Conservation (phyloP, 2,329 filamentous ascomycete genomes). For the Teratosphaeria epicoccoides region DNA sequence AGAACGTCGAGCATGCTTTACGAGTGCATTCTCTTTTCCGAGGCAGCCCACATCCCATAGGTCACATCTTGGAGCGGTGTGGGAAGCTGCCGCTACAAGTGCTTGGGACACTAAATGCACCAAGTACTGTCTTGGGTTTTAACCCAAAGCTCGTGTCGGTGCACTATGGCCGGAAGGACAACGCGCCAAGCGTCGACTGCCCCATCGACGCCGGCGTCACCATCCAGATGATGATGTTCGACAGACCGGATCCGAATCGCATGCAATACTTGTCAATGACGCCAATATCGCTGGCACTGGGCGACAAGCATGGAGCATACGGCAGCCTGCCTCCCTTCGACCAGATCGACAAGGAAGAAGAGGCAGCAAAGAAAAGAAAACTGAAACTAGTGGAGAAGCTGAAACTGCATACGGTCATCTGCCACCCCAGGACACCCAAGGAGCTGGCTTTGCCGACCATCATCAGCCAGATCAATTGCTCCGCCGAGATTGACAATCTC, state of each 20-base stretch:
- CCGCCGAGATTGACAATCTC: conserved; percentile 74
- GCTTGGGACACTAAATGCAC: conserved; percentile 67
- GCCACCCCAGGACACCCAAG: conserved; percentile 65
- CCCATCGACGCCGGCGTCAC: conserved; percentile 53
- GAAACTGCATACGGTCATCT: conserved; percentile 73
- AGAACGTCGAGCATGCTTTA: conserved; percentile 78
- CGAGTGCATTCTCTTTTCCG: conserved; percentile 74
- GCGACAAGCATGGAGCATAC: conserved; percentile 49
- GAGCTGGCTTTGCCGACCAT: conserved; percentile 72
- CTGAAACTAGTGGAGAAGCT: conserved; percentile 71
- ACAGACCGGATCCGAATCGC: conserved; percentile 68
- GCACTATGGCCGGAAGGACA: conserved; percentile 40
- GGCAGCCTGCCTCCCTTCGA: conserved; percentile 33
- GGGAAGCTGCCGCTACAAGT: conserved; percentile 75
- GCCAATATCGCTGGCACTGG: conserved; percentile 79
- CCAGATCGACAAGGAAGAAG: conserved; percentile 61
- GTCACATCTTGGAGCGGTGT: conserved; percentile 73
- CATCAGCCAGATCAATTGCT: conserved; percentile 91
- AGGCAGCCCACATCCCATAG: conserved; percentile 67
- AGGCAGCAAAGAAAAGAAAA: conserved; percentile 52
- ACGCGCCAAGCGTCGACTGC: conserved; percentile 64
- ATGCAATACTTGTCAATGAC: conserved; percentile 96
- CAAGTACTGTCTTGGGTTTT: conserved; percentile 37
- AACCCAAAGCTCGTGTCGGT: conserved; percentile 61
- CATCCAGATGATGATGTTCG: conserved; percentile 81